Evolutionary conservation across 768 basidiomycete species (phyloP).

Genomic region (Rickenella mellea): DNA sequence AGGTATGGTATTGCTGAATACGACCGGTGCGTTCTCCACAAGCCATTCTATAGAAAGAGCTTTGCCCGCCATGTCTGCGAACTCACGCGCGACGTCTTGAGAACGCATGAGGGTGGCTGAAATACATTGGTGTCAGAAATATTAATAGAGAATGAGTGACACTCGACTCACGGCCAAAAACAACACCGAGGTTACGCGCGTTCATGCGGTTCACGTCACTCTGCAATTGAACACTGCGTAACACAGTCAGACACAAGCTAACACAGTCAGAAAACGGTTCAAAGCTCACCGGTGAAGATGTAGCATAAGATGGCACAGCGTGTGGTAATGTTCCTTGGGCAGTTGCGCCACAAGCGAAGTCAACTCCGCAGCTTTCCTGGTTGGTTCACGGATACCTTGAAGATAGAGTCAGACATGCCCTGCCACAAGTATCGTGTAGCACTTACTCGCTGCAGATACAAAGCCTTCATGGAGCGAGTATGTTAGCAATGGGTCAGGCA

Average conservation of each 20-base stretch:
- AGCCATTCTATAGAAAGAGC: conserved; percentile 91
- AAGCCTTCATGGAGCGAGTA: conserved; percentile 88
- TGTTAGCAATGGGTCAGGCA: conserved; percentile 87
- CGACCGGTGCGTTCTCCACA: conserved; percentile 70
- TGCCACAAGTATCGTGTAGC: neutral
- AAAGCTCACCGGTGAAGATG: conserved; percentile 72
- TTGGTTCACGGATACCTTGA: conserved; percentile 46
- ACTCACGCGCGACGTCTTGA: conserved; percentile 76
- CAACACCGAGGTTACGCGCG: conserved; percentile 89
- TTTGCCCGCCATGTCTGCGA: conserved; percentile 96
- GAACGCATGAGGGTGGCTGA: conserved; percentile 92
- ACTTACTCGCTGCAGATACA: conserved; percentile 56
- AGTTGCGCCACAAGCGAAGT: conserved; percentile 65
- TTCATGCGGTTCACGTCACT: conserved; percentile 85
- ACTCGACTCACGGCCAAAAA: conserved; percentile 84
- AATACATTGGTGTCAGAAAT: conserved; percentile 7
- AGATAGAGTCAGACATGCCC: neutral
- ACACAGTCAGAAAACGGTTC: neutral
- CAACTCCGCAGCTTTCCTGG: conserved; percentile 49
- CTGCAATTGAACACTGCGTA: conserved; percentile 47
- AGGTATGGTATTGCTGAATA: too few relatives aligned
- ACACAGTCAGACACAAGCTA: conserved; percentile 3
- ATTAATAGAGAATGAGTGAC: neutral
- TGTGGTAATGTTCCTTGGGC: conserved; percentile 83
- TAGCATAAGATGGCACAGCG: conserved; percentile 70